A percentile compares a stretch with the other conserved stretches of the same genome.
Conservation (phyloP, 306 rosid species). For the Vigna hirtella region DNA sequence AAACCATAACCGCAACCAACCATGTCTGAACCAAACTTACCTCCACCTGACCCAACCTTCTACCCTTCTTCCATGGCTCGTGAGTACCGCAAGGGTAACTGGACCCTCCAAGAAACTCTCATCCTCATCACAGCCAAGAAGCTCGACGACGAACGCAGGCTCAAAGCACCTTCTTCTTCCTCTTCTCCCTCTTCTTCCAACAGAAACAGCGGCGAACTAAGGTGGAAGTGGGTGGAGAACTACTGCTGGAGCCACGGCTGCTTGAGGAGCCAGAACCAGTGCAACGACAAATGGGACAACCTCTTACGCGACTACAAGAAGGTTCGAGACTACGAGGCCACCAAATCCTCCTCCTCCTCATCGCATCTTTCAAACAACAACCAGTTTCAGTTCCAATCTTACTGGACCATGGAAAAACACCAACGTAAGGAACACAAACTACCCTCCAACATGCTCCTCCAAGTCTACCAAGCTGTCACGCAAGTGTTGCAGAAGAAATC, state of each 20-base stretch:
- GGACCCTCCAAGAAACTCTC: conserved; percentile 56
- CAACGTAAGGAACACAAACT: conserved; percentile 46
- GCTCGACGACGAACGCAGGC: conserved; percentile 54
- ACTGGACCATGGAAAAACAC: conserved; percentile 56
- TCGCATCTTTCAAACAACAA: not conserved
- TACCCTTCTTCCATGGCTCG: not conserved
- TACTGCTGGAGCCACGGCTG: conserved; percentile 63
- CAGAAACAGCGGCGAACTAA: conserved; percentile 46
- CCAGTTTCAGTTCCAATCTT: conserved; percentile 33
- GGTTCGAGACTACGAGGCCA: conserved; percentile 55
- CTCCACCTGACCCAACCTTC: not conserved
- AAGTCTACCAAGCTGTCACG: conserved; percentile 51
- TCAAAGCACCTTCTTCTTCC: not conserved
- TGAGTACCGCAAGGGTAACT: conserved; percentile 51
- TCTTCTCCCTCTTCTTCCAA: not conserved
- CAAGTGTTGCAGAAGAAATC: conserved; percentile 50
- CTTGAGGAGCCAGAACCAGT: conserved; percentile 58
- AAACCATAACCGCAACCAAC: not conserved
- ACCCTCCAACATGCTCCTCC: conserved; percentile 52
- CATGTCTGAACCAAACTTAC: not conserved
- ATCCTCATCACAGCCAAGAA: conserved; percentile 52
- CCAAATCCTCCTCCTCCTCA: not conserved
- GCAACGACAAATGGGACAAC: conserved; percentile 65
- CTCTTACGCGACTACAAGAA: conserved; percentile 57
- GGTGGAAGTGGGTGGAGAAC: conserved; percentile 69